These are phyloP conservation scores for Chytriomyces sp. DNA, from an alignment of 192 early-diverging fungal species.

Conservation along the genomic window DNA sequence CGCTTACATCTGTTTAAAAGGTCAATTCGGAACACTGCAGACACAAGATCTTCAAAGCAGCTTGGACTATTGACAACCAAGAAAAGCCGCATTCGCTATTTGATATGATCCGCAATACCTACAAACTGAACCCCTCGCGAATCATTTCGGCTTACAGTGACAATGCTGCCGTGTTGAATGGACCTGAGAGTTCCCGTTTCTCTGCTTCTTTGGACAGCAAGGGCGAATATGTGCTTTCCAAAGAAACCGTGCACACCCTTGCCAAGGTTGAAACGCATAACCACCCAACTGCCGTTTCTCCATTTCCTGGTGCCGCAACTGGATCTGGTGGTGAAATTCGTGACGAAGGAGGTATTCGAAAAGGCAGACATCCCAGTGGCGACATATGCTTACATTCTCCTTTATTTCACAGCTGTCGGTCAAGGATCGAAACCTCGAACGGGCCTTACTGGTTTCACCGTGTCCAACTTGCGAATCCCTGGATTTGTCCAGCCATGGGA, in stretches of 20 bases:
- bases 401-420: slow-evolving; percentile 72
- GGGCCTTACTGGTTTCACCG: slow-evolving; percentile 93
- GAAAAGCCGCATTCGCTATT: slow-evolving; percentile 84
- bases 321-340: slow-evolving; percentile 99
- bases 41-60: slow-evolving; percentile 99
- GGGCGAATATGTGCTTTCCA: slow-evolving; percentile 63
- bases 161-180: slow-evolving; percentile 95
- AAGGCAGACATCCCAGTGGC: background rate
- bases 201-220: slow-evolving; percentile 40
- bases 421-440: slow-evolving; percentile 94
- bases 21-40: slow-evolving; percentile 99
- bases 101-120: slow-evolving; percentile 95
- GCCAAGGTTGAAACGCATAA: slow-evolving; percentile 99
- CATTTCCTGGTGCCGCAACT: slow-evolving; percentile 97
- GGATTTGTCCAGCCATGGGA: slow-evolving; percentile 95
- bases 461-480: slow-evolving; percentile 94
- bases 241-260: slow-evolving; percentile 85
- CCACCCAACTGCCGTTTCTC: slow-evolving; percentile 98
- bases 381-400: background rate
- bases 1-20: background rate
- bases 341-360: slow-evolving; percentile 81
- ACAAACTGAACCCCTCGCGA: slow-evolving; percentile 76
- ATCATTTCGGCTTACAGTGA: slow-evolving; percentile 97
- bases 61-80: slow-evolving; percentile 94
- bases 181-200: slow-evolving; percentile 66